A percentile compares a stretch with the other conserved stretches of the same genome.
Evolutionary conservation across 2,329 filamentous ascomycete genomes (phyloP).

Genomic region (Ceratocystis colombiana): DNA sequence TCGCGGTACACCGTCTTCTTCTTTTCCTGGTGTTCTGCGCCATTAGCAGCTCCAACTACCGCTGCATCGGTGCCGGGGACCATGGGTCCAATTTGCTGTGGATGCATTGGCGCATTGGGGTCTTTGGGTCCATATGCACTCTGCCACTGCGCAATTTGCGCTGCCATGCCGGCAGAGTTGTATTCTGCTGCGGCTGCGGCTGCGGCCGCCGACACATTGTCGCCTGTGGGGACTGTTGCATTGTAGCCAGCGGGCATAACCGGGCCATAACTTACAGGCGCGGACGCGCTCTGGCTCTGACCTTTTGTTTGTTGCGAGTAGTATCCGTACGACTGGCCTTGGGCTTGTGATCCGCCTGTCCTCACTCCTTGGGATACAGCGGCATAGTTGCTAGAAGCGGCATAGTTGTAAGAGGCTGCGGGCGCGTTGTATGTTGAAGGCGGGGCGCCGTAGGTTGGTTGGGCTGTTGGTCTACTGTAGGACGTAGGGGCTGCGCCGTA

Average conservation of each 20-base stretch:
- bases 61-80: slow-evolving; percentile 37
- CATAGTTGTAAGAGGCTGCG: slow-evolving; percentile 30
- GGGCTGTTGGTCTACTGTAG: slow-evolving; percentile 27
- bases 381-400: slow-evolving; percentile 30
- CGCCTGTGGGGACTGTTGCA: slow-evolving; percentile 10
- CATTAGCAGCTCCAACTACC: slow-evolving; percentile 29
- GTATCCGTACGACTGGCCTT: slow-evolving; percentile 11
- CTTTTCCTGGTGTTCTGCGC: slow-evolving; percentile 40
- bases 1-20: slow-evolving; percentile 80
- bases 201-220: slow-evolving; percentile 2
- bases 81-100: slow-evolving; percentile 30
- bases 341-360: not conserved
- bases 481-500: slow-evolving; percentile 17
- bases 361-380: slow-evolving; percentile 19
- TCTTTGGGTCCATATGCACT: slow-evolving; percentile 69
- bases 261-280: slow-evolving; percentile 20
- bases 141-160: slow-evolving; percentile 90
- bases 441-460: slow-evolving; percentile 39
- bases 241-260: slow-evolving; percentile 1
- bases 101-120: slow-evolving; percentile 31
- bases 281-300: slow-evolving; percentile 23
- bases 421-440: slow-evolving; percentile 34
- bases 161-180: slow-evolving; percentile 71
- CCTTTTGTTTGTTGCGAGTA: slow-evolving; percentile 26
- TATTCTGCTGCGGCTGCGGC: slow-evolving; percentile 44